phyloP scores from a whole-genome alignment of 2,329 filamentous ascomycete species.

The Cladophialophora bantiana region DNA sequence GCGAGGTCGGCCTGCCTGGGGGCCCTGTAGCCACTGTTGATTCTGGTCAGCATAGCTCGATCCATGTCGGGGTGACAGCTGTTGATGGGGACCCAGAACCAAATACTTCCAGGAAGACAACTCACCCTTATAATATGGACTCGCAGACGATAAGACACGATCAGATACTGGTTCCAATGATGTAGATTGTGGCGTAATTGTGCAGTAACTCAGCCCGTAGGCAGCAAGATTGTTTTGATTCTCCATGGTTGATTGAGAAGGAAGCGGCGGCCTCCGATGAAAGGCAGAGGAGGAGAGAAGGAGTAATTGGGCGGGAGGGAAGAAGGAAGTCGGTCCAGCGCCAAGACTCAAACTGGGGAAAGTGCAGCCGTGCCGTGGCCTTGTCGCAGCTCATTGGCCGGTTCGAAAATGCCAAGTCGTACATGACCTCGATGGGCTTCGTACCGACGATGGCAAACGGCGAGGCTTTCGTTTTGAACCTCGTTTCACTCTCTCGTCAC shows the following conservation, averaged over 20 bases:
- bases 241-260: constrained; percentile 22
- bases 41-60: constrained; percentile 27
- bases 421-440: neutral
- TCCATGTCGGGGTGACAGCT: constrained; percentile 15
- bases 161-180: constrained; percentile 18
- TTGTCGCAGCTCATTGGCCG: neutral
- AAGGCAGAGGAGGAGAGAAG: constrained; percentile 9
- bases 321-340: constrained; percentile 5
- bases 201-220: constrained; percentile 25
- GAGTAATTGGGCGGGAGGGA: constrained; percentile 4
- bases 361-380: constrained; percentile 27
- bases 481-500: neutral
- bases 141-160: constrained; percentile 14
- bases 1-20: constrained; percentile 26
- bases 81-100: neutral
- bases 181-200: constrained; percentile 27
- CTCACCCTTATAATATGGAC: constrained; percentile 35
- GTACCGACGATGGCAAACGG: neutral
- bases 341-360: constrained; percentile 17
- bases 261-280: constrained; percentile 36
- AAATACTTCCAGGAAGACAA: constrained; percentile 4
- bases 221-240: constrained; percentile 31
- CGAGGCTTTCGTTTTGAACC: neutral
- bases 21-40: constrained; percentile 31
- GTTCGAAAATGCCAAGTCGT: constrained; percentile 1